Evolutionary conservation across 108 stramenopile genomes (phyloP).

Genomic region (Fistulifera pelliculosa): DNA sequence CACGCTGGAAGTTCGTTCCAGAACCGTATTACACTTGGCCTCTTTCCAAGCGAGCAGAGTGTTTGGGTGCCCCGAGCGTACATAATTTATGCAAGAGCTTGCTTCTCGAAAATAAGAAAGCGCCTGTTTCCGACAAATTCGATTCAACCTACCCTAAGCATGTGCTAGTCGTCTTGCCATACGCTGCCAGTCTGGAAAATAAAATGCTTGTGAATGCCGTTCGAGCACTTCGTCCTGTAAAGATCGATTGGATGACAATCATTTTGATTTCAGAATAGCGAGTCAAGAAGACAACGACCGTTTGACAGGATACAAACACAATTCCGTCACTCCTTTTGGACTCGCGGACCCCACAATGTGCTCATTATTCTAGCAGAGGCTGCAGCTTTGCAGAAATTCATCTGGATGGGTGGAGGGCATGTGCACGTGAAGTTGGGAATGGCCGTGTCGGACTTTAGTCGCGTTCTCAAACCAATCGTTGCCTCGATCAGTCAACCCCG

Average conservation of each 20-base stretch:
- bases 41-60: constrained; percentile 47
- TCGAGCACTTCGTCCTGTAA: constrained; percentile 44
- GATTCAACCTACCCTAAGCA: constrained; percentile 54
- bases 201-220: constrained; percentile 52
- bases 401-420: constrained; percentile 83
- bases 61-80: constrained; percentile 32
- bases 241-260: constrained; percentile 36
- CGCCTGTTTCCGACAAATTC: constrained; percentile 7
- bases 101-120: constrained; percentile 75
- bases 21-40: constrained; percentile 46
- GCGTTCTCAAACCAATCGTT: constrained; percentile 19
- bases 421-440: constrained; percentile 76
- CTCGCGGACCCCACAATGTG: constrained; percentile 35
- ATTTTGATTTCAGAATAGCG: constrained; percentile 65
- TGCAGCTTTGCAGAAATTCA: constrained; percentile 30
- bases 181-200: constrained; percentile 55
- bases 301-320: constrained; percentile 69
- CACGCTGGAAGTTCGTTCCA: constrained; percentile 60
- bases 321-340: constrained; percentile 78
- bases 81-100: constrained; percentile 59
- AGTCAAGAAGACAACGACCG: constrained; percentile 49
- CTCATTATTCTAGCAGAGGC: constrained; percentile 52
- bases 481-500: constrained; percentile 22
- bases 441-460: constrained; percentile 55
- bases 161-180: constrained; percentile 73